These are phyloP conservation scores for Vaccinium macrocarpon DNA, from an alignment of 148 eudicot species.

Conservation along the genomic window DNA sequence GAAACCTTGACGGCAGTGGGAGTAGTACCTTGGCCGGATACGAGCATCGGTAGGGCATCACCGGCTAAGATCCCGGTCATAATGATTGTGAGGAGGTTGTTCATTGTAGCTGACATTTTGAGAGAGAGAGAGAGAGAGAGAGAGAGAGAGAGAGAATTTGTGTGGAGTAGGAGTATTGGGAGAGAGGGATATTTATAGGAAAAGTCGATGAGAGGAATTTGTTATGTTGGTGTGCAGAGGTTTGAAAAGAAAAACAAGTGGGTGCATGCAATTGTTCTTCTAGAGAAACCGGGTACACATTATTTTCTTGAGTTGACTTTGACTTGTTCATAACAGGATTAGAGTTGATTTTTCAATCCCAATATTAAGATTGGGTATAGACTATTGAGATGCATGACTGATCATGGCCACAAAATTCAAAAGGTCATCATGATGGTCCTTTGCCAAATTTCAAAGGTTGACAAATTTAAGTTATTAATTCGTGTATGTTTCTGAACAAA, in stretches of 20 bases:
- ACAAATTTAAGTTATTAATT: background rate
- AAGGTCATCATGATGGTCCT: background rate
- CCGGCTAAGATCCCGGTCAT: constrained; percentile 19
- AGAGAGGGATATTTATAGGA: background rate
- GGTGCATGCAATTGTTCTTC: background rate
- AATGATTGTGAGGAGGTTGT: background rate
- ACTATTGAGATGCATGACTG: too few species aligned
- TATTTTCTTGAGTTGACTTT: background rate
- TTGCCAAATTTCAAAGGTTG: background rate
- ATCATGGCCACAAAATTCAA: too few species aligned
- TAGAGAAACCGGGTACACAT: background rate
- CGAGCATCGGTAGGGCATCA: constrained; percentile 10
- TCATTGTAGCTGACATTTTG: background rate
- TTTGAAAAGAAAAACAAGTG: background rate
- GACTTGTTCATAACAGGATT: background rate
- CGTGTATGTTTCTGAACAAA: too few species aligned
- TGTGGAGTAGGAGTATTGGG: background rate
- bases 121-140: background rate
- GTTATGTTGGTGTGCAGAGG: background rate
- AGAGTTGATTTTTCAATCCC: background rate
- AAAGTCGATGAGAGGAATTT: background rate
- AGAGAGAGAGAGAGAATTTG: background rate
- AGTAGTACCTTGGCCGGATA: constrained; percentile 19
- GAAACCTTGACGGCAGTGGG: constrained; percentile 24
- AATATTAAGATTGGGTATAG: too few species aligned